These are phyloP conservation scores for Colletotrichum tanaceti DNA, from an alignment of 2,329 filamentous ascomycete species.

Conservation along the genomic window DNA sequence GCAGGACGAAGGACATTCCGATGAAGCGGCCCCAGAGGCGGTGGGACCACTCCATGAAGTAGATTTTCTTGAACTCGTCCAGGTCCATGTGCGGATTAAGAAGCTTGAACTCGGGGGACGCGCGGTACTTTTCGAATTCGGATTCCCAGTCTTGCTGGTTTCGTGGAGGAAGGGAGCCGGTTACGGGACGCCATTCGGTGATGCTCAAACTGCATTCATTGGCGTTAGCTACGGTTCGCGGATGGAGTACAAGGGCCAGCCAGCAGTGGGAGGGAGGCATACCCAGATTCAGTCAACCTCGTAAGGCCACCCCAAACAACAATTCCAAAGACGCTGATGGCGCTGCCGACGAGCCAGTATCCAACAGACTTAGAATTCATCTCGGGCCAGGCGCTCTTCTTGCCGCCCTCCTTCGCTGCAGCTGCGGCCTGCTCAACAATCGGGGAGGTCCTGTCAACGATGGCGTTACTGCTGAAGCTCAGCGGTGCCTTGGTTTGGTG, in stretches of 20 bases:
- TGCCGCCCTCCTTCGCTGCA: constrained; percentile 39
- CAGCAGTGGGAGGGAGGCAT: constrained; percentile 46
- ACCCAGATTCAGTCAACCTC: constrained; percentile 95
- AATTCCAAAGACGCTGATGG: constrained; percentile 94
- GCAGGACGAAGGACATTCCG: constrained; percentile 88
- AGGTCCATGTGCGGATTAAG: constrained; percentile 95
- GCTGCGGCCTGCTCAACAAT: constrained; percentile 26
- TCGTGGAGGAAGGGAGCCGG: constrained; percentile 87
- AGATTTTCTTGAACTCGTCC: constrained; percentile 96
- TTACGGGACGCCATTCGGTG: constrained; percentile 98
- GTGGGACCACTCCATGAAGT: constrained; percentile 99
- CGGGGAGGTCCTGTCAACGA: constrained; percentile 22
- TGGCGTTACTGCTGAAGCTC: constrained; percentile 43
- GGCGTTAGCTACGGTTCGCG: constrained; percentile 16
- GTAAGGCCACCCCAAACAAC: constrained; percentile 96
- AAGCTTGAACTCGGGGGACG: constrained; percentile 90
- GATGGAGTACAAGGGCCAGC: background rate
- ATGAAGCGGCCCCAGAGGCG: constrained; percentile 94
- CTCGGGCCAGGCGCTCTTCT: constrained; percentile 62
- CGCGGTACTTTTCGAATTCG: constrained; percentile 92
- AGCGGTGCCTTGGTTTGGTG: constrained; percentile 49
- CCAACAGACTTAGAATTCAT: constrained; percentile 81
- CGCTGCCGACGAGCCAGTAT: constrained; percentile 93
- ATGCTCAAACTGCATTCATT: constrained; percentile 79
- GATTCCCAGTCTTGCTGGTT: constrained; percentile 85